Conservation (phyloP, 2,329 filamentous ascomycete genomes). For the Alternaria sp. region DNA sequence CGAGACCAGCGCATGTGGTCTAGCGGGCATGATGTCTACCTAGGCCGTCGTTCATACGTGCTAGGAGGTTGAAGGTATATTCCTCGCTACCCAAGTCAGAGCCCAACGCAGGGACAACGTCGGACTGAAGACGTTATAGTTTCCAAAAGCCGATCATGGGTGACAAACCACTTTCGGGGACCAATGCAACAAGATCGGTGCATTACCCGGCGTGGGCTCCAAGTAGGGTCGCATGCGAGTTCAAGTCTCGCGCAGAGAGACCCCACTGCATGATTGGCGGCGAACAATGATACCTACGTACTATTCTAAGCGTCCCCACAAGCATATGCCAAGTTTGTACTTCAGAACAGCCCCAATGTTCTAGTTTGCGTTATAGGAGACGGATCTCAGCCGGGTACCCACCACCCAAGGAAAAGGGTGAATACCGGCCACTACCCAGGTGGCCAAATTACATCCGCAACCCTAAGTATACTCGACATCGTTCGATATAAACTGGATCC, state of each 20-base stretch:
- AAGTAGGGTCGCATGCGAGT: constrained; percentile 1
- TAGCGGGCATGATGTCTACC: constrained; percentile 3
- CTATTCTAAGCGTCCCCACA: constrained; percentile 5
- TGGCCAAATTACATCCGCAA: not conserved
- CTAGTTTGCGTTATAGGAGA: not conserved
- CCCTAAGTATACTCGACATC: not conserved
- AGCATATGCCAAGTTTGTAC: not conserved
- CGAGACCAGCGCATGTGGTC: constrained; percentile 2
- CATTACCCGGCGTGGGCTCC: not conserved
- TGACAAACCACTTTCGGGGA: not conserved
- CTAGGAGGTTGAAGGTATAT: not conserved
- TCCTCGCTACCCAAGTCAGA: not conserved
- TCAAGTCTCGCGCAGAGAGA: not conserved
- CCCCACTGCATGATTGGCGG: constrained; percentile 2
- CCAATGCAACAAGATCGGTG: not conserved
- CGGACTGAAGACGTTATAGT: not conserved
- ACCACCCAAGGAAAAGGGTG: constrained; percentile 5
- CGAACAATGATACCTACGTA: not conserved
- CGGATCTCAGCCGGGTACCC: not conserved
- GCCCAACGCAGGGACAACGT: not conserved
- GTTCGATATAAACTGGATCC: constrained; percentile 7
- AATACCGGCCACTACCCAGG: constrained; percentile 1
- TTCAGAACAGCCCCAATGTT: constrained; percentile 1
- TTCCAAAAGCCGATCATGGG: not conserved
- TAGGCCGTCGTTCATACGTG: not conserved